phyloP scores from a whole-genome alignment of 805 yeast genomes.

The Pichia thaimueangensis region DNA sequence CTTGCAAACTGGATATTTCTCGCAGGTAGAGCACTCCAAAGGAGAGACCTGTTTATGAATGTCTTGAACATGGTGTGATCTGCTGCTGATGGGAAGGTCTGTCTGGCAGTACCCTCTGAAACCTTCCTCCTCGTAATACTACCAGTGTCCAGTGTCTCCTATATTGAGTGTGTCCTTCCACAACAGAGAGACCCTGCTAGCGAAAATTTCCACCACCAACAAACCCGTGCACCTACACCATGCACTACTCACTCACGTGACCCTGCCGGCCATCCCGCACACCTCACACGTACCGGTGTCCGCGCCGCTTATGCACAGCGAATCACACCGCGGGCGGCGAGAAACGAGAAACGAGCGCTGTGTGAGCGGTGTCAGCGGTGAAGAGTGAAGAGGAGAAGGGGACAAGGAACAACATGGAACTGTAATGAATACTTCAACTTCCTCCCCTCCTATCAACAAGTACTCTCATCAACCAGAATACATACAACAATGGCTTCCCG shows the following conservation, averaged over 20 bases:
- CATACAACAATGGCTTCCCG: conserved; percentile 49
- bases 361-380: not conserved
- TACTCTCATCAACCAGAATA: not conserved
- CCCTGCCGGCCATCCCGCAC: too few relatives aligned
- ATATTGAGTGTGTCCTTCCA: too few relatives aligned
- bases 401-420: not conserved
- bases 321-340: conserved; percentile 13
- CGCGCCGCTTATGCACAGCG: conserved; percentile 23
- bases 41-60: not conserved
- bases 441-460: not conserved
- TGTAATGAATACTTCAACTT: not conserved
- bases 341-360: not conserved
- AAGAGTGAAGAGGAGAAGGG: not conserved
- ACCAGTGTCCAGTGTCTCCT: too few relatives aligned
- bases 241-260: too few relatives aligned
- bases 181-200: too few relatives aligned
- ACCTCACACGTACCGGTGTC: conserved; percentile 3
- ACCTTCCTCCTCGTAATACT: too few relatives aligned
- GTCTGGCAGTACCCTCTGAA: too few relatives aligned
- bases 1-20: conserved; percentile 7
- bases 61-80: not conserved
- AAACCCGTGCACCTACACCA: too few relatives aligned
- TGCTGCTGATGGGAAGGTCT: too few relatives aligned
- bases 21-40: not conserved
- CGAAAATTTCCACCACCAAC: too few relatives aligned